Base-by-base conservation (phyloP, 768 basidiomycete species). In the Agrocybe praecox region DNA sequence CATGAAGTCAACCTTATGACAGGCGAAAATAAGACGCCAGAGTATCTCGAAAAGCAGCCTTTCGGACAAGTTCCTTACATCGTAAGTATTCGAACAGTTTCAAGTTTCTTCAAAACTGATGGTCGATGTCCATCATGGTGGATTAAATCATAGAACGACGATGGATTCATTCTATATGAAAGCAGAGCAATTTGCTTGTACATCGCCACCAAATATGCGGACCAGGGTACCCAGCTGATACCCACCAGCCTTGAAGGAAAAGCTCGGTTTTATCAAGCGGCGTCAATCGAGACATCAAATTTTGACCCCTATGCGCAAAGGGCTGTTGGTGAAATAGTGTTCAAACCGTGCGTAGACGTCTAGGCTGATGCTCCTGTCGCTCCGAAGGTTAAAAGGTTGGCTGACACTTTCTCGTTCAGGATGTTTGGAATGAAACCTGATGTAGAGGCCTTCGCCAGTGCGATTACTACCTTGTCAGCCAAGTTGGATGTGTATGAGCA, bases 41-140 rank as follows among this genome's bases (percentile, higher is more conserved):
- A 62, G 9, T 81, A 70, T 71, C 26, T 78, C 12, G 62, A 69
- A 29, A 70, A 75, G 49, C 87, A 92, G 60, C 89, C 90, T 0
- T 89, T 88, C 63, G 84, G 85, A 17, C 80, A 84, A 60, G 73
- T 87, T 21, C 86, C 87, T 3, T 82, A 78, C 65, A 75, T 88
- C 53, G 81, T 79, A 55, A 36, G 72, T 67, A 33, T n/a, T n/a
- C n/a, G n/a, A n/a, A n/a, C n/a, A n/a, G n/a, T n/a, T n/a, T n/a
- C n/a, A n/a, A n/a, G n/a, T n/a, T n/a, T n/a, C n/a, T n/a, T n/a
- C n/a, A n/a, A n/a, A n/a, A n/a, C n/a, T n/a, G n/a, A n/a, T n/a
- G n/a, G n/a, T n/a, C n/a, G n/a, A 29, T 29, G 26, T 29, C 4
- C 26, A 29, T 29, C 26, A 29, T n/a, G n/a, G n/a, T n/a, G n/a